phyloP scores from a whole-genome alignment of 345 rosid species.

The Brassica cretica region DNA sequence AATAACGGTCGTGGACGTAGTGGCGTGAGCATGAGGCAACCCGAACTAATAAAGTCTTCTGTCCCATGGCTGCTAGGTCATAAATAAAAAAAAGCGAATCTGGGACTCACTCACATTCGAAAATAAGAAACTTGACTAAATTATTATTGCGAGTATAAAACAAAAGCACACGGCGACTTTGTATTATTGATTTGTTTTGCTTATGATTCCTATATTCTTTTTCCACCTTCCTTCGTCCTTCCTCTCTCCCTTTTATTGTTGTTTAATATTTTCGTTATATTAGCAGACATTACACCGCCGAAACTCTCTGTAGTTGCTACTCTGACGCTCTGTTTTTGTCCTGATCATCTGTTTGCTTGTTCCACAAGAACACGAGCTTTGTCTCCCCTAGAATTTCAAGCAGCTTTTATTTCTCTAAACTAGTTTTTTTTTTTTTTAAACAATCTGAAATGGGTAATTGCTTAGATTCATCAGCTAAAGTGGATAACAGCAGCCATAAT shows the following conservation, averaged over 20 bases:
- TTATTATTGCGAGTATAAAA: neutral
- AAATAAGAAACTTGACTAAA: neutral
- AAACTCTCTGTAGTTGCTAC: neutral
- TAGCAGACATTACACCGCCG: conserved; percentile 8
- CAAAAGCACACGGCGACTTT: conserved; percentile 20
- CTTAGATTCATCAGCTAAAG: conserved; percentile 63
- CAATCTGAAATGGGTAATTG: conserved; percentile 67
- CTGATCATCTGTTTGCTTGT: conserved; percentile 1
- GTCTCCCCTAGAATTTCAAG: conserved; percentile 2
- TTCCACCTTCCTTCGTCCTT: conserved; percentile 33
- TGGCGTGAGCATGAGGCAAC: conserved; percentile 19
- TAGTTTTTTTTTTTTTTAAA: neutral
- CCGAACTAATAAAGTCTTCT: conserved; percentile 1
- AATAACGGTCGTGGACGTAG: conserved; percentile 10
- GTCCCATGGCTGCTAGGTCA: neutral
- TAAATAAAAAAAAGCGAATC: neutral
- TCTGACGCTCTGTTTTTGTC: conserved; percentile 14
- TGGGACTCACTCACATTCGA: neutral
- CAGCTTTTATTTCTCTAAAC: conserved; percentile 3
- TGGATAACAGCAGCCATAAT: conserved; percentile 56
- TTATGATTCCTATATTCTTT: conserved; percentile 19
- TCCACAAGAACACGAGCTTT: conserved; percentile 17
- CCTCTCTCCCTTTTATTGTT: conserved; percentile 13
- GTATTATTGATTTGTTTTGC: neutral
- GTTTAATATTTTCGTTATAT: conserved; percentile 10